A percentile compares a stretch with the other conserved stretches of the same genome.
These are phyloP conservation scores for Coccomyxa subellipsoidea DNA, from an alignment of 163 green algal genomes.

Conservation along the genomic window DNA sequence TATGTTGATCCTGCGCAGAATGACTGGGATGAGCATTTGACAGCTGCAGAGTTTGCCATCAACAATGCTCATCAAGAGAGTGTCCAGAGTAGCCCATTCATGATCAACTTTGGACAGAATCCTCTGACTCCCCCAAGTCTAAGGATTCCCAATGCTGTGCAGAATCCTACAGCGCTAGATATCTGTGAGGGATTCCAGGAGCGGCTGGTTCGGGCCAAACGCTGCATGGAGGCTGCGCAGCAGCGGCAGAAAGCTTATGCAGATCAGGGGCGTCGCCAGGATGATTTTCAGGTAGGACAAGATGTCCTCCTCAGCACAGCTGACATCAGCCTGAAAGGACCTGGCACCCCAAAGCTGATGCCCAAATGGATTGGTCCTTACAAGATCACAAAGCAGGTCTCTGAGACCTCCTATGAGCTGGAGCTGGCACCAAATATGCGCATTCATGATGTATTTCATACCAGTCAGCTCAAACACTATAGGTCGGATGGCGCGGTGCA, in stretches of 20 bases:
- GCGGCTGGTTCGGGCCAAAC: slow-evolving; percentile 8
- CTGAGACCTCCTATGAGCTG: slow-evolving; percentile 25
- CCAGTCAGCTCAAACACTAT: slow-evolving; percentile 26
- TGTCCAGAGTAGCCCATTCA: slow-evolving; percentile 34
- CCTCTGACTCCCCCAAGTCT: slow-evolving; percentile 10
- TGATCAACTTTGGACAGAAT: slow-evolving; percentile 27
- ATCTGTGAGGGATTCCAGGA: slow-evolving; percentile 14
- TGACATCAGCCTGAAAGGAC: slow-evolving; percentile 27
- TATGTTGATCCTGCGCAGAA: slow-evolving; percentile 21
- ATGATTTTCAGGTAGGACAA: slow-evolving; percentile 28
- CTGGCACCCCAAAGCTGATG: slow-evolving; percentile 24
- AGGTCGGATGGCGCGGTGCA: background rate
- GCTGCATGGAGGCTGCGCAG: slow-evolving; percentile 15
- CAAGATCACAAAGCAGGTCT: slow-evolving; percentile 18
- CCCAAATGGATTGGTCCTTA: slow-evolving; percentile 42
- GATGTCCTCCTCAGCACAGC: slow-evolving; percentile 36
- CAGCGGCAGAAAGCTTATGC: slow-evolving; percentile 22
- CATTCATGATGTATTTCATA: slow-evolving; percentile 35
- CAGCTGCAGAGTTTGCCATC: slow-evolving; percentile 38
- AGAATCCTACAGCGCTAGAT: background rate
- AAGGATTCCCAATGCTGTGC: slow-evolving; percentile 10
- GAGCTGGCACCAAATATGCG: slow-evolving; percentile 23
- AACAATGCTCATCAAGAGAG: slow-evolving; percentile 35
- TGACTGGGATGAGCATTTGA: slow-evolving; percentile 43
- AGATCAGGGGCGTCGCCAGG: slow-evolving; percentile 18